Evolutionary conservation across 2,329 filamentous ascomycete species (phyloP).

Genomic region (Ascomycota sp.): DNA sequence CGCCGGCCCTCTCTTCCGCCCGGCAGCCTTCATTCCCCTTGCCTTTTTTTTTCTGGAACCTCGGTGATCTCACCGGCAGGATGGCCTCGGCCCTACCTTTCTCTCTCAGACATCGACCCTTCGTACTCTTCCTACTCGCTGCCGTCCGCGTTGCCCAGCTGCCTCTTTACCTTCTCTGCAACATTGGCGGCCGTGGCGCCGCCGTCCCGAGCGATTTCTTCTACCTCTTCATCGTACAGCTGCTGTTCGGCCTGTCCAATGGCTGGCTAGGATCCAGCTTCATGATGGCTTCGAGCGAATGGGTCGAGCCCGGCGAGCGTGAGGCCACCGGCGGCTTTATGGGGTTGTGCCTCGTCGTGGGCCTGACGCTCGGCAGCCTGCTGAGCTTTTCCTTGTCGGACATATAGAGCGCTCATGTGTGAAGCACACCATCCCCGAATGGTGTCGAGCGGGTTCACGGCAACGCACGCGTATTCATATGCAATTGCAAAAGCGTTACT

Average conservation of each 20-base stretch:
- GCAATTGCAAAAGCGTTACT: no score
- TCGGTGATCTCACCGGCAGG: constrained; percentile 65
- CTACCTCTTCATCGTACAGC: constrained; percentile 67
- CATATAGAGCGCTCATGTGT: constrained; percentile 4
- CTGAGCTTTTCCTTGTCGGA: constrained; percentile 59
- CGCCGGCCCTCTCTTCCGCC: constrained; percentile 39
- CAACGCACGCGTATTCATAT: no score
- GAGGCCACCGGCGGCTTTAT: constrained; percentile 89
- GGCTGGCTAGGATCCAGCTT: constrained; percentile 72
- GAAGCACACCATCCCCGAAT: no score
- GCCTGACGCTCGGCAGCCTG: constrained; percentile 68
- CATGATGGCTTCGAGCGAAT: constrained; percentile 78
- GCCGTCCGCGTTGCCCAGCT: constrained; percentile 49
- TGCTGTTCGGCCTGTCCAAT: constrained; percentile 67
- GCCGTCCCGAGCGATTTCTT: constrained; percentile 64
- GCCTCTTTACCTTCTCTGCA: constrained; percentile 78
- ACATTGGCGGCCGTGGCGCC: constrained; percentile 58
- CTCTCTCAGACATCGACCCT: constrained; percentile 41
- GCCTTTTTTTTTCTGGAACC: constrained; percentile 87
- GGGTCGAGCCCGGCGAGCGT: constrained; percentile 63
- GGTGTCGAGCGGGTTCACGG: no score
- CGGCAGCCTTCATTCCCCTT: constrained; percentile 68
- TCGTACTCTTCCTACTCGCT: constrained; percentile 45
- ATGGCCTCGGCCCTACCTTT: constrained; percentile 39
- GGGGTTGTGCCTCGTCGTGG: constrained; percentile 72